A percentile compares a stretch with the other conserved stretches of the same genome.
phyloP scores from a whole-genome alignment of 2,329 filamentous ascomycete species.

The Colletotrichum zoysiae region DNA sequence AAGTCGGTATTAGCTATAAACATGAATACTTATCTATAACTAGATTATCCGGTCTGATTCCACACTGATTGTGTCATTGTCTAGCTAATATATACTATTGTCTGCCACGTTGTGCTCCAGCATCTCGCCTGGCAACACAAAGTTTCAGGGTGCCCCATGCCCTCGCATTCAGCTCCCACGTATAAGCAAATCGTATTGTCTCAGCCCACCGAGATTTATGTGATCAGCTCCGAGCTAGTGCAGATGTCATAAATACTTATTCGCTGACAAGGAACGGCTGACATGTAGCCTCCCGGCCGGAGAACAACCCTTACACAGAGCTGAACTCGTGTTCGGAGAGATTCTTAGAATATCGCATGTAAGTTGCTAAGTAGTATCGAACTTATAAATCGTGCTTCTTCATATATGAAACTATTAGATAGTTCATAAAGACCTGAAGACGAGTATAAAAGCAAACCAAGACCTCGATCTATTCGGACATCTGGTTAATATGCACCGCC shows the following conservation, averaged over 20 bases:
- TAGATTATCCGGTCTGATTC: not conserved
- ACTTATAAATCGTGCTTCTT: not conserved
- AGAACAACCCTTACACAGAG: slow-evolving; percentile 9
- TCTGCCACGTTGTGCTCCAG: not conserved
- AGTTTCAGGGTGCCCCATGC: not conserved
- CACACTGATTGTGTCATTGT: not conserved
- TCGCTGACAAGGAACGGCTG: slow-evolving; percentile 5
- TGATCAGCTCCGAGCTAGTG: not conserved
- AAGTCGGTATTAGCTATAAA: not conserved
- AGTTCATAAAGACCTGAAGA: fast-evolving
- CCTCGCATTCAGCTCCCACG: not conserved
- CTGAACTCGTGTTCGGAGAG: slow-evolving; percentile 29
- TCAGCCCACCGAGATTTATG: not conserved
- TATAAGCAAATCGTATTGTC: not conserved
- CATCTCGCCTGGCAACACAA: not conserved
- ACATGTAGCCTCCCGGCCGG: slow-evolving; percentile 19
- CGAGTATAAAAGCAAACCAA: not conserved
- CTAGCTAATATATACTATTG: not conserved
- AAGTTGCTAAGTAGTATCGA: not conserved
- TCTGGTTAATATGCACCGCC: not conserved
- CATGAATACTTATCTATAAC: not conserved
- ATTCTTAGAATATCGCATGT: slow-evolving; percentile 43
- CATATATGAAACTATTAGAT: not conserved
- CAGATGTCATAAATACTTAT: not conserved
- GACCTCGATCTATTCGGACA: not conserved